Percentiles rank a stretch among this genome's conserved stretches.
Evolutionary conservation across 148 eudicot genomes (phyloP).

Genomic region (Spergularia bocconei): DNA sequence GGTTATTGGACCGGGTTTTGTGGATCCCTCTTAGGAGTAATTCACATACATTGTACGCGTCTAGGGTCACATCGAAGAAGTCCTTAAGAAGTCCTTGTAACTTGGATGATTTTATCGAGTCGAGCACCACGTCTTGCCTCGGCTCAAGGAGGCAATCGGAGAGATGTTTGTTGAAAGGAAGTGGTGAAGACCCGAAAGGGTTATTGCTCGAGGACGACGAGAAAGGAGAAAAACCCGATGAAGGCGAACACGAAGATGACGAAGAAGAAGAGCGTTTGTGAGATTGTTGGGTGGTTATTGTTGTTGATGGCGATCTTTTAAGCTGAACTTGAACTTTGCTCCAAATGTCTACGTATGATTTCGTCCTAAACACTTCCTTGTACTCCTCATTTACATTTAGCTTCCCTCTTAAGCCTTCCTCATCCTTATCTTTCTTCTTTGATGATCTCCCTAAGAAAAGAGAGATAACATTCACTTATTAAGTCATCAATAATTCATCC

Average conservation of each 20-base stretch:
- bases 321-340: conserved; percentile 40
- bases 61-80: conserved; percentile 55
- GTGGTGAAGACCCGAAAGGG: conserved; percentile 10
- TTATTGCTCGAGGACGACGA: neutral
- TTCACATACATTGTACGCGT: conserved; percentile 57
- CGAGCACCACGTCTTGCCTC: conserved; percentile 42
- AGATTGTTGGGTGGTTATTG: neutral
- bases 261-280: neutral
- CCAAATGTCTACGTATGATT: conserved; percentile 38
- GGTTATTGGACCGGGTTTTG: conserved; percentile 46
- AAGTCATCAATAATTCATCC: neutral
- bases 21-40: conserved; percentile 47
- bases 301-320: conserved; percentile 12
- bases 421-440: conserved; percentile 23
- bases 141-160: conserved; percentile 54
- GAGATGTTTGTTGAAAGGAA: conserved; percentile 24
- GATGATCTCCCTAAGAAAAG: conserved; percentile 26
- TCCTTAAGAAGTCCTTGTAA: conserved; percentile 41
- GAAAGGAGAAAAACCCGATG: neutral
- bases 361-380: conserved; percentile 42
- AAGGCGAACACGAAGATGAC: neutral
- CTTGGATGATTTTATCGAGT: conserved; percentile 33
- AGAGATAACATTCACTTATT: neutral
- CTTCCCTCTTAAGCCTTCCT: conserved; percentile 23
- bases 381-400: conserved; percentile 40